Conservation (phyloP, 2,329 filamentous ascomycete genomes). For the Xylariaceae sp. region DNA sequence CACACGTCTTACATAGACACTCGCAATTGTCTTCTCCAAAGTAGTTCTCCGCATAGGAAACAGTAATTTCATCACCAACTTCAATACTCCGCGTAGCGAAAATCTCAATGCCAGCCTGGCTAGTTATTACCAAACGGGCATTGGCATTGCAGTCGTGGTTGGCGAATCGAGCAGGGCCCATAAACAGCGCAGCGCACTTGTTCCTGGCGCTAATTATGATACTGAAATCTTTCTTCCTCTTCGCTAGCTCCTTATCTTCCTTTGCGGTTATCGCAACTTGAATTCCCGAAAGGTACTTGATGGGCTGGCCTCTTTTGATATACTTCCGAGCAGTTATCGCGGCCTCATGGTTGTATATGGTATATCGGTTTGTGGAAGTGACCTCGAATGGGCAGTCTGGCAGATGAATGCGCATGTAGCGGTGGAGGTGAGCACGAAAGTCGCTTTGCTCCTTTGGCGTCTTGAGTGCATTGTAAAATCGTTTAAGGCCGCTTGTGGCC, state of each 20-base stretch:
- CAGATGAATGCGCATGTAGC: conserved; percentile 88
- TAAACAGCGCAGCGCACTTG: conserved; percentile 85
- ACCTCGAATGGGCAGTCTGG: conserved; percentile 95
- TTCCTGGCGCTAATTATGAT: conserved; percentile 91
- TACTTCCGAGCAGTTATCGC: conserved; percentile 73
- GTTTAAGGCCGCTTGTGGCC: conserved; percentile 64
- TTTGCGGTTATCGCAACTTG: conserved; percentile 89
- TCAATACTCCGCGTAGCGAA: conserved; percentile 77
- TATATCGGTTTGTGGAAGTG: conserved; percentile 86
- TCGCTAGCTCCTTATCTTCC: conserved; percentile 76
- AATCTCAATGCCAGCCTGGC: conserved; percentile 84
- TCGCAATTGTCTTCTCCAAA: conserved; percentile 95
- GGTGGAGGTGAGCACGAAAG: conserved; percentile 77
- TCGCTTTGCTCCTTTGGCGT: conserved; percentile 78
- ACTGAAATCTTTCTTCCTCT: conserved; percentile 88
- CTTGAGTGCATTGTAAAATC: conserved; percentile 62
- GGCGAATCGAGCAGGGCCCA: conserved; percentile 91
- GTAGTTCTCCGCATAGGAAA: conserved; percentile 92
- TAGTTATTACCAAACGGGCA: conserved; percentile 76
- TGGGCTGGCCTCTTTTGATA: conserved; percentile 74
- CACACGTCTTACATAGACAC: conserved; percentile 85
- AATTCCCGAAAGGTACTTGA: conserved; percentile 88
- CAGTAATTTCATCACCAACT: conserved; percentile 89
- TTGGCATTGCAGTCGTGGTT: conserved; percentile 97
- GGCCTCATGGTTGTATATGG: conserved; percentile 83